Base-by-base conservation (phyloP, 1,284 basidiomycete species). In the Trichosporon asahii region DNA sequence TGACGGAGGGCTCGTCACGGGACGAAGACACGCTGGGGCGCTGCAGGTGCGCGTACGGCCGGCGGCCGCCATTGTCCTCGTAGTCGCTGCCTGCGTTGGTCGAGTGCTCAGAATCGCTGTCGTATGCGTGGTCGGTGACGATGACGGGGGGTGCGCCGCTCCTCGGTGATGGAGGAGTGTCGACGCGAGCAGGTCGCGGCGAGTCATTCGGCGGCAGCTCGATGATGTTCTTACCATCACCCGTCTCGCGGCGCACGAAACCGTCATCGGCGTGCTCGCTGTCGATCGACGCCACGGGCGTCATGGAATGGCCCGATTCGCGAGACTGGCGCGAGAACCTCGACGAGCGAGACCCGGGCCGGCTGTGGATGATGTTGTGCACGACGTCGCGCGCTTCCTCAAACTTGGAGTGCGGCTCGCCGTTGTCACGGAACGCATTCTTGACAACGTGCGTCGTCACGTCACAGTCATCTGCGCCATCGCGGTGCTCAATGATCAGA, bases 401-500 rank as follows among this genome's bases (percentile, higher is more conserved):
- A 12, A 61, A 15, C 57, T 33, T 61, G 15, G 27, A n/a, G 29
- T 61, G 57, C 29, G 57, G 40, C 15, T 65, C 64, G 29, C 53
- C 68, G 14, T 12, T 40, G 21, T 55, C 4, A 14, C 60, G 55
- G 40, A 66, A 69, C 7, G 31, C 55, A 18, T 49, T 57, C 53
- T 33, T 65, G 25, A 65, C 64, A 12, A 65, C 31, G 29, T 29
- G 44, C 14, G 68, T 55, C n/a, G 66, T 44, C 23, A 70, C 69
- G 2, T 64, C 18, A 8, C 67, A 64, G 12, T 88, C 88, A 7
- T 88, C 88, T n/a, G 87, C 86, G 0, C 86, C 86, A 2, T 74
- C 74, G 29, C 85, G 85, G 61, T 87, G 84, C 81, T 93, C 91
- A 69, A 91, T 85, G 49, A 95, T 81, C 46, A 86, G 85, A 77